Evolutionary conservation across 1,284 basidiomycete species (phyloP), one percentile per base, ranked within the genome.

Genomic region (Paramarasmius palmivorus): DNA sequence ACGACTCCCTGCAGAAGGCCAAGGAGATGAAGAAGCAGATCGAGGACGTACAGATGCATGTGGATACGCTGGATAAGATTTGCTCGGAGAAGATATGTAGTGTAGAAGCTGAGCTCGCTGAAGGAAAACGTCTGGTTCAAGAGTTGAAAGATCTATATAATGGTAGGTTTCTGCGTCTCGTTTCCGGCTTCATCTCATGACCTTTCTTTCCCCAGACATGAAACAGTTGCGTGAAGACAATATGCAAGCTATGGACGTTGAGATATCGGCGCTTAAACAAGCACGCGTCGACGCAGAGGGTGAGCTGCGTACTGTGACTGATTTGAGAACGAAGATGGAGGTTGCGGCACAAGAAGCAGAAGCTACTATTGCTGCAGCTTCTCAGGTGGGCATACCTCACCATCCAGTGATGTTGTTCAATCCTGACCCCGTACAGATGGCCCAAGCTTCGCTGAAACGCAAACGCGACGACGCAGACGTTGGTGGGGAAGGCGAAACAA

Each of bases 361-460:
- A 7, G n/a, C n/a, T n/a, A n/a, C n/a, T n/a, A n/a, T n/a, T 44
- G 41, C 22, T 6, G 17, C 15, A 20, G 15, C 19, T 36, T 38
- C 36, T 5, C 35, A 5, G 36, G 34, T 12, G 19, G 26, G 45
- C 32, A 26, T 23, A 45, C 15, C 22, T 17, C n/a, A 12, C 15
- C 45, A 17, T 26, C 23, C 20, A 29, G 26, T 42, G 17, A 25
- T 29, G 25, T 55, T n/a, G 40, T 46, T 19, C 38, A 26, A 44
- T 29, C 52, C 29, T 42, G 45, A 49, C 44, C 29, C 38, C 57
- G 49, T 60, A 68, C 61, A 26, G 53, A 58, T 64, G 53, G 53
- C 60, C 58, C 58, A 59, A 26, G 59, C 61, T 54, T 72, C 73
- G 56, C 67, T 72, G 68, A 78, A 77, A 67, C 74, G 76, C 49